Evolutionary conservation across 306 rosid genomes (phyloP), one percentile per base, ranked within the genome.

Genomic region (Casuarina cunninghamiana): DNA sequence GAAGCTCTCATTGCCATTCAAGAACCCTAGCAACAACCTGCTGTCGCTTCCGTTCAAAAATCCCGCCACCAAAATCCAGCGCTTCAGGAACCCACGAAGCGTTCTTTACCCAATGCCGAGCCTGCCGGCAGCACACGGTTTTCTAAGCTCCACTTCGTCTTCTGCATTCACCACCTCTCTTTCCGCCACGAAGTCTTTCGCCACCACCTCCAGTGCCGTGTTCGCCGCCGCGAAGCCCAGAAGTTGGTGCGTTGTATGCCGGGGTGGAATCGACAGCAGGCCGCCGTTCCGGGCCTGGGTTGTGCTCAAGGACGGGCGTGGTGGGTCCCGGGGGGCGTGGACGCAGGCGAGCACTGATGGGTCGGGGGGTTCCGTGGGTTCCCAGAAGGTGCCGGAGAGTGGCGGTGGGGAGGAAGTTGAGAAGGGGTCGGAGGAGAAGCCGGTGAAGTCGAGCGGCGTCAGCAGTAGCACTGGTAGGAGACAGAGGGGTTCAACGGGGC

Each of bases 251-350:
- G 37, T 57, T 26, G 42, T 80, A 12, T 86, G 89, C 75, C 80
- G 73, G 61, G 72, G 86, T 60, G 82, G 75, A 10, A 21, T 82
- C 38, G 81, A 74, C 55, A 45, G 54, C 38, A 71, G 80, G 39
- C 50, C 73, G 15, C 75, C 75, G 5, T 82, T 69, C 49, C 82
- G 87, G 10, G 86, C 94, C 0, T 86, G 93, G 94, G 71, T 75
- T 43, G 84, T 81, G 66, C 70, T 71, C 53, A 84, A 83, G 51
- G 87, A 77, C 66, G 77, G 83, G 53, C 76, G 79, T 38, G 32
- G 42, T 17, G 84, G 88, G 58, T 46, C 69, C 7, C 77, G 85
- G 63, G 55, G 67, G 35, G 83, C 87, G 45, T 86, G 90, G 84
- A 69, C 86, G 16, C 86, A 82, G 49, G 66, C 92, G 8, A 10